Base-by-base conservation (phyloP, 1,284 basidiomycete species). In the Cryptococcus amylolentus region DNA sequence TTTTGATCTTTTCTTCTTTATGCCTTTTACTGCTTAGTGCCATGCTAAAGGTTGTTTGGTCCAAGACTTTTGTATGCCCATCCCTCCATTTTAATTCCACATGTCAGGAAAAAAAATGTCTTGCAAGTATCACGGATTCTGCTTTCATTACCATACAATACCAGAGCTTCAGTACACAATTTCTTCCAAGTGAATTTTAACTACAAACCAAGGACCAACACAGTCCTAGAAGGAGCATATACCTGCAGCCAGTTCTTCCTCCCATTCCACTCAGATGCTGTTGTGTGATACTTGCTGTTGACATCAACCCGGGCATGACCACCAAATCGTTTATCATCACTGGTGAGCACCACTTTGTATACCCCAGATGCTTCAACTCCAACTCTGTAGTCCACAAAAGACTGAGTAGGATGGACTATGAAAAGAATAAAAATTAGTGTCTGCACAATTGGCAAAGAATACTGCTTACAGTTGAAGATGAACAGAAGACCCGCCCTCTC, bases 401-500 rank as follows among this genome's bases (percentile, higher is more conserved):
- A 93, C 47, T 90, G 79, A 14, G 83, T 85, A 3, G 90, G 86
- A 78, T 96, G 87, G 83, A 98, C 75, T 77, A 40, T 27, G 5
- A 48, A 49, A n/a, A 47, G 42, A 40, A 20, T 3, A 48, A 49
- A n/a, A 47, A 35, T 47, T 8, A 44, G 46, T 52, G 31, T 20
- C 4, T 43, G 8, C 38, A 57, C 40, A 2, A 20, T 18, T 44
- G 13, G 40, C 16, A 16, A 50, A 8, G 35, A 28, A 13, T 38
- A 47, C 3, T 18, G 60, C 73, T 57, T 52, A 77, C 76, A 96
- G 79, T 98, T 98, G 84, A 97, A 98, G 64, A 97, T 83, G 79
- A 97, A 98, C 44, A 98, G 78, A 49, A 98, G 81, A 31, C 88
- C 89, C 13, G 88, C 94, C 50, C 95, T 86, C 80, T 98, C 95